Conservation (phyloP, 2,329 filamentous ascomycete genomes). For the Monosporascus sp. region DNA sequence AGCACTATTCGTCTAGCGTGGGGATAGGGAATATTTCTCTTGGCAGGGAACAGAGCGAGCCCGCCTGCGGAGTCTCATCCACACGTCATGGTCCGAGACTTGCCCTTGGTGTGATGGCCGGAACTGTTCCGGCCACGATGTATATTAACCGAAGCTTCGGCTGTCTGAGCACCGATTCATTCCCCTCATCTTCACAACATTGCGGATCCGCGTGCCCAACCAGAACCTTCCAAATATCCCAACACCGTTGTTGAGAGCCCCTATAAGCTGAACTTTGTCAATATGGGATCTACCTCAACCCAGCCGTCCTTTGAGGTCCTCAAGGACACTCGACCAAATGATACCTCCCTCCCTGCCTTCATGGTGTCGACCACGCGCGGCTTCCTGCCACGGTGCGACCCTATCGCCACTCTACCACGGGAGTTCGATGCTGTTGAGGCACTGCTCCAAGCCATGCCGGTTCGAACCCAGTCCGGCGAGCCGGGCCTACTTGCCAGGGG, state of each 20-base stretch:
- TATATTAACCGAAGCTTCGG: slow-evolving; percentile 20
- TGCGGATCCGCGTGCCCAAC: too few species aligned
- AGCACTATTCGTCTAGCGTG: neutral
- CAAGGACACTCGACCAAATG: slow-evolving; percentile 55
- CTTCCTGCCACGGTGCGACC: slow-evolving; percentile 65
- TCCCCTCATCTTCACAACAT: slow-evolving; percentile 2
- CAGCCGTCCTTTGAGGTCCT: slow-evolving; percentile 52
- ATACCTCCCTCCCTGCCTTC: slow-evolving; percentile 64
- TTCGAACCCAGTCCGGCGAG: slow-evolving; percentile 65
- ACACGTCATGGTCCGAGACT: slow-evolving; percentile 8
- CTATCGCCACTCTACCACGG: slow-evolving; percentile 57
- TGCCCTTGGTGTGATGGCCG: slow-evolving; percentile 20
- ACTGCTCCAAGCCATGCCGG: slow-evolving; percentile 42
- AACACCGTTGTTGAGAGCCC: neutral
- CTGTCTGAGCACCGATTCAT: slow-evolving; percentile 5
- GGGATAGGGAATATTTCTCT: neutral
- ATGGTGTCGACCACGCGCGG: slow-evolving; percentile 72
- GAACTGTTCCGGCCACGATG: slow-evolving; percentile 29
- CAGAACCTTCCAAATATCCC: neutral
- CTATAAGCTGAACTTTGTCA: neutral
- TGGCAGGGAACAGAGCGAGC: neutral
- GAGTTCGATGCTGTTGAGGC: slow-evolving; percentile 70
- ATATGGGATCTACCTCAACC: slow-evolving; percentile 18
- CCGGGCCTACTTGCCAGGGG: slow-evolving; percentile 73
- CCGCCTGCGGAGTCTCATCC: neutral